Percentiles rank a stretch among this genome's conserved stretches.
These are phyloP conservation scores for Mimosa pudica DNA, from an alignment of 306 rosid genomes.

Conservation along the genomic window DNA sequence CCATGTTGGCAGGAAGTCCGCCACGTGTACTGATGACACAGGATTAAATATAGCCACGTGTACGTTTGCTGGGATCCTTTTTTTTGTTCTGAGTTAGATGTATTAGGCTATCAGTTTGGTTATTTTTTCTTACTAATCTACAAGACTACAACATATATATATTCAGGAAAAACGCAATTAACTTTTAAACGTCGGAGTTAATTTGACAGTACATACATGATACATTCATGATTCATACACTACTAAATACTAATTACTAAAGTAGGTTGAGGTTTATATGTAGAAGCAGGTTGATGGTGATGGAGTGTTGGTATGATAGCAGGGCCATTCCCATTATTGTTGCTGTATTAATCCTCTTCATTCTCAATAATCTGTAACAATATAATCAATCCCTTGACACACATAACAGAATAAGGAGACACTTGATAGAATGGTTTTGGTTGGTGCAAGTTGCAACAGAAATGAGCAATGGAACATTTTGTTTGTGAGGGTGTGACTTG, in stretches of 20 bases:
- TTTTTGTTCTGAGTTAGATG: too few species aligned
- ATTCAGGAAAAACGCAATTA: too few species aligned
- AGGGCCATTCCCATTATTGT: neutral
- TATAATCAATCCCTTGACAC: neutral
- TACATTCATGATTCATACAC: too few species aligned
- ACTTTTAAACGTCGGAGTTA: neutral
- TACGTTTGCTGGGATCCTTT: too few species aligned
- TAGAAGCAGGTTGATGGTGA: neutral
- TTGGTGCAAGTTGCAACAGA: too few species aligned
- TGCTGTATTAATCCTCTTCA: neutral
- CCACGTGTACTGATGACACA: too few species aligned
- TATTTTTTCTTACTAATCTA: too few species aligned
- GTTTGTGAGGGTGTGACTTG: neutral
- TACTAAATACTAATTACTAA: neutral
- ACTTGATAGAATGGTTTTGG: neutral
- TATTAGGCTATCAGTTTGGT: too few species aligned
- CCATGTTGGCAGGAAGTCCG: too few species aligned
- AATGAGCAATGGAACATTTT: neutral
- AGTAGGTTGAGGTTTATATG: neutral
- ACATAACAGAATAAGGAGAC: neutral
- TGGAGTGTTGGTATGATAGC: neutral
- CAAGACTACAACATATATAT: too few species aligned
- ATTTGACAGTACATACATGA: neutral
- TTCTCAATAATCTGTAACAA: neutral
- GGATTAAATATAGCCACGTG: too few species aligned